Conservation (phyloP, 2,329 filamentous ascomycete species). For the Pseudodiploospora longispora region DNA sequence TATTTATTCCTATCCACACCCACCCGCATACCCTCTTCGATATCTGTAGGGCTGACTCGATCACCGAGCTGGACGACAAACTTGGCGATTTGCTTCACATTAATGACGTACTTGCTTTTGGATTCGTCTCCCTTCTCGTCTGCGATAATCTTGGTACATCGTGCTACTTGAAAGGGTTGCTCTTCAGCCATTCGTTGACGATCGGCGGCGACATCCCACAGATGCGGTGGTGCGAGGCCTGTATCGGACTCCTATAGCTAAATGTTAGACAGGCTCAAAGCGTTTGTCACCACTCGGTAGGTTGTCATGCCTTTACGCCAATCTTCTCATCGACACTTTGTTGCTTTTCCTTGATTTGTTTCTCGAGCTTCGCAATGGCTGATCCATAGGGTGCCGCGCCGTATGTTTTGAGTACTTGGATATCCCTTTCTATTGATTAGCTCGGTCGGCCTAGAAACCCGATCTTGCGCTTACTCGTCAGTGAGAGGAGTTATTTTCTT, state of each 20-base stretch:
- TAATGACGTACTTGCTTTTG: constrained; percentile 99
- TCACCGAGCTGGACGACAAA: constrained; percentile 98
- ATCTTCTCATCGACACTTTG: constrained; percentile 99
- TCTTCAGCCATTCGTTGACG: constrained; percentile 98
- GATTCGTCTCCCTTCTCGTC: constrained; percentile 88
- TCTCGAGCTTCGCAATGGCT: constrained; percentile 92
- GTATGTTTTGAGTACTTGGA: constrained; percentile 98
- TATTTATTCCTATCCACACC: constrained; percentile 99
- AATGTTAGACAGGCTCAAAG: constrained; percentile 12
- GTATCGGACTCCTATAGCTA: constrained; percentile 84
- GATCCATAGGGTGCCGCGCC: constrained; percentile 92
- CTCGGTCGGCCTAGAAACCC: constrained; percentile 4
- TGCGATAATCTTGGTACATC: constrained; percentile 98
- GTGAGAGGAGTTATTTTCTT: constrained; percentile 98
- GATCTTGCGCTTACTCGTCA: constrained; percentile 68
- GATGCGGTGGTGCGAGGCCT: constrained; percentile 91
- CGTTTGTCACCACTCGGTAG: neutral
- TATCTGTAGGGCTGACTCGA: constrained; percentile 94
- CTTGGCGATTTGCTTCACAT: constrained; percentile 99
- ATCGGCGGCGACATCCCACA: constrained; percentile 97
- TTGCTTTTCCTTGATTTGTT: constrained; percentile 99
- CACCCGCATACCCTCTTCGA: constrained; percentile 98
- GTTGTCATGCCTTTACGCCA: constrained; percentile 58
- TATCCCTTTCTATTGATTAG: constrained; percentile 60
- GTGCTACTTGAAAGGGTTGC: constrained; percentile 91